phyloP scores from a whole-genome alignment of 2,329 filamentous ascomycete genomes.

The Fusarium burgessii region DNA sequence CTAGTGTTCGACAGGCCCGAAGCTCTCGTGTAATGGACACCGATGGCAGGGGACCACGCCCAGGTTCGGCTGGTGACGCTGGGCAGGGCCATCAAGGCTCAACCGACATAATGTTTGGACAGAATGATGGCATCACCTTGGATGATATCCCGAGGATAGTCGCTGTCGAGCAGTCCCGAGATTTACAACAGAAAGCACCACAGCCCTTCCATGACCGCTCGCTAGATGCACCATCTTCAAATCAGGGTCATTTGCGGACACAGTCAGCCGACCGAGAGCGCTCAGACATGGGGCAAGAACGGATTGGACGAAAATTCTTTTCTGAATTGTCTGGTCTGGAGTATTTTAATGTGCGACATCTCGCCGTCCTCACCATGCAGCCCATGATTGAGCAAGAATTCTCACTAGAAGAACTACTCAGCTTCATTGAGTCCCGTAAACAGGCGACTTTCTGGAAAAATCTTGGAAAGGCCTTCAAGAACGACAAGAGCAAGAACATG shows the following conservation, averaged over 20 bases:
- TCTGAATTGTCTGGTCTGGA: constrained; percentile 95
- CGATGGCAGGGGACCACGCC: constrained; percentile 71
- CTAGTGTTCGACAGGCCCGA: constrained; percentile 89
- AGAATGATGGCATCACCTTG: constrained; percentile 90
- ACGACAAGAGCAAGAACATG: constrained; percentile 78
- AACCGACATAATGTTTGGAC: constrained; percentile 86
- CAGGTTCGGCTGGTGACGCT: constrained; percentile 77
- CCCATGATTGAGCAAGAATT: constrained; percentile 91
- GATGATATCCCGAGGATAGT: constrained; percentile 98
- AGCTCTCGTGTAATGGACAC: constrained; percentile 90
- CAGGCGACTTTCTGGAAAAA: constrained; percentile 96
- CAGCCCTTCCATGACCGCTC: constrained; percentile 49
- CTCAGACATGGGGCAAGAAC: constrained; percentile 66
- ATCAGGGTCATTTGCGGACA: constrained; percentile 76
- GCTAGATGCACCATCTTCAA: constrained; percentile 59
- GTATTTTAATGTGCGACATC: constrained; percentile 96
- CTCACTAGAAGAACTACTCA: constrained; percentile 90
- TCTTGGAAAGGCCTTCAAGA: constrained; percentile 95
- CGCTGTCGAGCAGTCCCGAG: constrained; percentile 92
- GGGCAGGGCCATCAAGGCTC: constrained; percentile 60
- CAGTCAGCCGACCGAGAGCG: constrained; percentile 65
- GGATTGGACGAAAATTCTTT: constrained; percentile 83
- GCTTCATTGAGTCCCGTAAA: constrained; percentile 92
- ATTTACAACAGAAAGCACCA: constrained; percentile 77
- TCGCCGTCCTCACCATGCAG: constrained; percentile 95